A percentile compares a stretch with the other conserved stretches of the same genome.
Evolutionary conservation across 306 rosid genomes (phyloP).

Genomic region (Luffa acutangula): DNA sequence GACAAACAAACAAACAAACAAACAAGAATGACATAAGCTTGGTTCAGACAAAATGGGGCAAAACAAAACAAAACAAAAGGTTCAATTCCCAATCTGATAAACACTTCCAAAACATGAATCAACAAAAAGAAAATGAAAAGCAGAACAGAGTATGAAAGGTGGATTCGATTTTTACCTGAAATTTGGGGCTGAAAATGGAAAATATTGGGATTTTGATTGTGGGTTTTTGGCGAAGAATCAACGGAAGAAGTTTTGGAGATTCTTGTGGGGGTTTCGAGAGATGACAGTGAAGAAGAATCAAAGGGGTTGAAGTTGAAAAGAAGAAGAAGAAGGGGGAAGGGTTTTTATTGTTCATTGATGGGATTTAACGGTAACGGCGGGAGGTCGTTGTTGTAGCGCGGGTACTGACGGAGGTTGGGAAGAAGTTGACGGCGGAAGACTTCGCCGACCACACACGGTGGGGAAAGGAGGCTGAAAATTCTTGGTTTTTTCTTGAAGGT

Average conservation of each 20-base stretch:
- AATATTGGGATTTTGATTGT: background rate
- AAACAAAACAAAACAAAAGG: background rate
- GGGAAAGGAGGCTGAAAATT: background rate
- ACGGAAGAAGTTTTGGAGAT: too few species aligned
- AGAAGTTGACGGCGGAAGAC: background rate
- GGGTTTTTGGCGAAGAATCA: background rate
- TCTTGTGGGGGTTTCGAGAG: background rate
- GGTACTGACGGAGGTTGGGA: background rate
- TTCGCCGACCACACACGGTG: slow-evolving; percentile 8
- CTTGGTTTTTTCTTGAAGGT: background rate
- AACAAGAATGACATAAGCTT: background rate
- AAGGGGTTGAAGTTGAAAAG: background rate
- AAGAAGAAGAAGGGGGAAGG: background rate
- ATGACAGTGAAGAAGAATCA: background rate
- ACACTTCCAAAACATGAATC: background rate
- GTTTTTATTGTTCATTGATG: background rate
- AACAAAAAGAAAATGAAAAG: background rate
- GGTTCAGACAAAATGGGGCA: background rate
- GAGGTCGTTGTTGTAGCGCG: background rate
- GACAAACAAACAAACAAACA: background rate
- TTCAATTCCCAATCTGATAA: background rate
- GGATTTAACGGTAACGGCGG: slow-evolving; percentile 2
- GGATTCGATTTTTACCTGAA: background rate
- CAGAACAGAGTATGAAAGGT: background rate
- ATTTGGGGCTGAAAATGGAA: background rate